phyloP scores from a whole-genome alignment of 2,329 filamentous ascomycete genomes.

The Penicillium sp. region DNA sequence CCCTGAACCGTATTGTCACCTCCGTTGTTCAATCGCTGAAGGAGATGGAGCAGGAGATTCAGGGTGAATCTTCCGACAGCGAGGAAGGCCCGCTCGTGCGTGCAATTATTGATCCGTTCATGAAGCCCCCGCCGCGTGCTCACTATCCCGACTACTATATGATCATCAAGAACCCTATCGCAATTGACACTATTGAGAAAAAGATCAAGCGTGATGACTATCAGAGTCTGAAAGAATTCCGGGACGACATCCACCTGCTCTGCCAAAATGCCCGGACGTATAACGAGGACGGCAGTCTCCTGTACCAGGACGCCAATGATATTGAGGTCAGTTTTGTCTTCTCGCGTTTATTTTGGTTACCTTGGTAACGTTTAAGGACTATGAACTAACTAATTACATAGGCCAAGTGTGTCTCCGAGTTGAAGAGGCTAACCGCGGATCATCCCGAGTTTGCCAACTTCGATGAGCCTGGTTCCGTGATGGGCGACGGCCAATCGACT shows the following conservation, averaged over 20 bases:
- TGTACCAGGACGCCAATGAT: slow-evolving; percentile 87
- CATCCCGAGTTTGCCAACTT: slow-evolving; percentile 58
- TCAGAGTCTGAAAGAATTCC: slow-evolving; percentile 73
- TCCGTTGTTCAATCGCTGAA: slow-evolving; percentile 76
- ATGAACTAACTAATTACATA: slow-evolving; percentile 18
- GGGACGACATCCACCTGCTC: slow-evolving; percentile 76
- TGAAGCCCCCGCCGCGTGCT: slow-evolving; percentile 83
- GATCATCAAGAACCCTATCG: slow-evolving; percentile 88
- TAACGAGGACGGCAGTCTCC: slow-evolving; percentile 90
- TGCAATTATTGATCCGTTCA: slow-evolving; percentile 87
- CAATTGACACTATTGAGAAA: slow-evolving; percentile 90
- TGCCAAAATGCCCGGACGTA: slow-evolving; percentile 91
- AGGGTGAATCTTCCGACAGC: slow-evolving; percentile 50
- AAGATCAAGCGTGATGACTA: slow-evolving; percentile 98
- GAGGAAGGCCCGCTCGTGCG: slow-evolving; percentile 61
- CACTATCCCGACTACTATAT: slow-evolving; percentile 95
- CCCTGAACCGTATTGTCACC: slow-evolving; percentile 77
- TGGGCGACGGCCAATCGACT: slow-evolving; percentile 51
- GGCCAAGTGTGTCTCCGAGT: slow-evolving; percentile 52
- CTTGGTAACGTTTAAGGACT: not conserved
- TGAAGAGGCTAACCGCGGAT: slow-evolving; percentile 54
- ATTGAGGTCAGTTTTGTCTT: slow-evolving; percentile 71
- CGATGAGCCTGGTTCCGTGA: slow-evolving; percentile 48
- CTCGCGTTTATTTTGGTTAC: not conserved
- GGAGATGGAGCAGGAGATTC: slow-evolving; percentile 73